Conservation (phyloP, 1,284 basidiomycete species). For the Ceratobasidium theobromae region DNA sequence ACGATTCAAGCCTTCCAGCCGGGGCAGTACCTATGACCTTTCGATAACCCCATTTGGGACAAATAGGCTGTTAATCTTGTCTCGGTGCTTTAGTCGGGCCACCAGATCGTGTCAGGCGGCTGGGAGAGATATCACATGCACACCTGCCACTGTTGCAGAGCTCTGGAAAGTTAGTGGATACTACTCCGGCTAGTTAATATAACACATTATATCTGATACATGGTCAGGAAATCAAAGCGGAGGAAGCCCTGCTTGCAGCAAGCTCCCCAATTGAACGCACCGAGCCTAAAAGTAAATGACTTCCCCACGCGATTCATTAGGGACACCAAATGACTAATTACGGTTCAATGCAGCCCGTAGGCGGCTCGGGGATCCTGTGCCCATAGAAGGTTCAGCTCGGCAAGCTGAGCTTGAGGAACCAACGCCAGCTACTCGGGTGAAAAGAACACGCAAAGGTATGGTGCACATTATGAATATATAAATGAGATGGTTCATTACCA, state of each 20-base stretch:
- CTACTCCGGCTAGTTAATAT: not conserved
- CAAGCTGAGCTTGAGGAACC: not conserved
- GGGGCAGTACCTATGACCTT: not conserved
- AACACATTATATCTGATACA: not conserved
- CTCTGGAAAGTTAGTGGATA: slow-evolving; percentile 12
- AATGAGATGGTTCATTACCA: not conserved
- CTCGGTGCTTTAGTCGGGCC: not conserved
- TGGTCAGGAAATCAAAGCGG: slow-evolving; percentile 20
- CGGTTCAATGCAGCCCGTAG: too few relatives aligned
- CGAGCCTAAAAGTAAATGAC: not conserved
- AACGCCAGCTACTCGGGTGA: not conserved
- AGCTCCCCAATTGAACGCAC: not conserved
- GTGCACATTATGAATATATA: not conserved
- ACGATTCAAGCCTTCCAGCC: not conserved
- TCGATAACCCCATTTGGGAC: not conserved
- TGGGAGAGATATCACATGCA: not conserved
- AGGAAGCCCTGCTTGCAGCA: not conserved
- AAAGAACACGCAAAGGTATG: not conserved
- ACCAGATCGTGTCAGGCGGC: not conserved
- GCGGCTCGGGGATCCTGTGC: too few relatives aligned
- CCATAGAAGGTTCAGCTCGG: not conserved
- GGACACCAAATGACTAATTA: too few relatives aligned
- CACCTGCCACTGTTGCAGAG: not conserved
- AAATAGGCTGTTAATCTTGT: not conserved
- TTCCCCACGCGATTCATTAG: too few relatives aligned